Percentiles rank a stretch among this genome's conserved stretches.
These are phyloP conservation scores for Podaxis sp. DNA, from an alignment of 768 basidiomycete species.

Conservation along the genomic window DNA sequence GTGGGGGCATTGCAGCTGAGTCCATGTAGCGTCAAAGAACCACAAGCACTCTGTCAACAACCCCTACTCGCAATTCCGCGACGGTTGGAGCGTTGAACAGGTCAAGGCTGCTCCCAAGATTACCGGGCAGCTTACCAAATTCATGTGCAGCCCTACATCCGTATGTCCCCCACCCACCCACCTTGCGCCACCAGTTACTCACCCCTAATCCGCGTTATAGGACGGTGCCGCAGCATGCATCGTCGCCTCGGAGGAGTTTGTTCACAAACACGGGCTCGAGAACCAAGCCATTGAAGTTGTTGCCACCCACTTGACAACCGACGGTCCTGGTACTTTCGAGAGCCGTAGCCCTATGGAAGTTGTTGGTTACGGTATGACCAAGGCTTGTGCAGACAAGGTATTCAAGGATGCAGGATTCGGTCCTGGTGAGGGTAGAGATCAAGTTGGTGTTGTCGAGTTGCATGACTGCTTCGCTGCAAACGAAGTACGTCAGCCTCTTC, in stretches of 20 bases:
- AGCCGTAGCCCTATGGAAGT: slow-evolving; percentile 72
- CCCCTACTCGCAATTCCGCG: slow-evolving; percentile 82
- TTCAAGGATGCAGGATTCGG: slow-evolving; percentile 70
- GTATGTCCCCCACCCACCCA: slow-evolving; percentile 27
- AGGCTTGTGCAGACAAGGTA: slow-evolving; percentile 59
- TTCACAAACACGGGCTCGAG: slow-evolving; percentile 64
- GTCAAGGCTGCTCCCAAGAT: slow-evolving; percentile 64
- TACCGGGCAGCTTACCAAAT: slow-evolving; percentile 70
- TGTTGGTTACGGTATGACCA: slow-evolving; percentile 77
- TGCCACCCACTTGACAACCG: slow-evolving; percentile 61
- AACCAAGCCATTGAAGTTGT: slow-evolving; percentile 88
- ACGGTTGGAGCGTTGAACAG: slow-evolving; percentile 72
- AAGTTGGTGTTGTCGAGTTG: slow-evolving; percentile 81
- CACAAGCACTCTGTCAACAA: slow-evolving; percentile 80
- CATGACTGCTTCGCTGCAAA: slow-evolving; percentile 86
- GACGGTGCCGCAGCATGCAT: slow-evolving; percentile 76
- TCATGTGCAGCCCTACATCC: slow-evolving; percentile 86
- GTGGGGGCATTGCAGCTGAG: background rate
- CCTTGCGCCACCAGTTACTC: background rate
- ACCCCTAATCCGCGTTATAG: slow-evolving; percentile 26
- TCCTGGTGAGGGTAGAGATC: slow-evolving; percentile 57
- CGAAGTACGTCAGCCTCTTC: slow-evolving; percentile 42
- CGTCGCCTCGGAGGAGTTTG: slow-evolving; percentile 76
- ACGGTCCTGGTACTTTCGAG: slow-evolving; percentile 61
- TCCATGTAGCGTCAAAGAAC: slow-evolving; percentile 66